Conservation (phyloP, 2,329 filamentous ascomycete genomes). For the Calonectria ilicicola region DNA sequence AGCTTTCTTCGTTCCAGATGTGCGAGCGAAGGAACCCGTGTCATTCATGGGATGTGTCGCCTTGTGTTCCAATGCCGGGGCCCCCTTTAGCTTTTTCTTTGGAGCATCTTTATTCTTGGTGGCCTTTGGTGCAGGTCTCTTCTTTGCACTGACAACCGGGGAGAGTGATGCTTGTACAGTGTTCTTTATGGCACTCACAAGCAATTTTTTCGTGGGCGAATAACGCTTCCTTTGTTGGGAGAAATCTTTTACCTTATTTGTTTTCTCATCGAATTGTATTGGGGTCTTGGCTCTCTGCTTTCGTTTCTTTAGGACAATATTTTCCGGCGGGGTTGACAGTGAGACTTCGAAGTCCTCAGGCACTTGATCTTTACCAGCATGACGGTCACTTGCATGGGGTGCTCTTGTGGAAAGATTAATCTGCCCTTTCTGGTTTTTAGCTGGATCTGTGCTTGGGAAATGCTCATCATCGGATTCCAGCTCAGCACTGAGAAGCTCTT, state of each 20-base stretch:
- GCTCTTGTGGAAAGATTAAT: background rate
- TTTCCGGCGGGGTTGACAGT: background rate
- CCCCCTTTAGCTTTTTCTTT: constrained; percentile 15
- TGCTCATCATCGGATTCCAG: constrained; percentile 8
- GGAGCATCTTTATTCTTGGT: background rate
- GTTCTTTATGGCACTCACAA: constrained; percentile 33
- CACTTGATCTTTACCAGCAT: background rate
- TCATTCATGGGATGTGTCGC: background rate
- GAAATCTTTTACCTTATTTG: constrained; percentile 39
- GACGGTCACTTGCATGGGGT: background rate
- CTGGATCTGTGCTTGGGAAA: background rate
- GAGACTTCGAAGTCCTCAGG: background rate
- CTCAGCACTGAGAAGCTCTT: constrained; percentile 3
- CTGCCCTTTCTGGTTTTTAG: background rate
- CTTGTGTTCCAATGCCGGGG: background rate
- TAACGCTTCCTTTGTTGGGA: constrained; percentile 5
- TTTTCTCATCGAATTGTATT: constrained; percentile 47
- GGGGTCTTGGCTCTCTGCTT: constrained; percentile 50
- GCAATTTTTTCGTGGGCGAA: constrained; percentile 8
- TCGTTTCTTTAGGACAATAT: constrained; percentile 33
- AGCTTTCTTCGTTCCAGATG: background rate
- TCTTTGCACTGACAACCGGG: constrained; percentile 21
- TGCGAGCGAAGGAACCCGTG: background rate
- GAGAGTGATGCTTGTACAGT: constrained; percentile 30
- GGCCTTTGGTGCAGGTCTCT: constrained; percentile 14